phyloP scores from a whole-genome alignment of 2,329 filamentous ascomycete species.

The Aspergillus costaricaensis region DNA sequence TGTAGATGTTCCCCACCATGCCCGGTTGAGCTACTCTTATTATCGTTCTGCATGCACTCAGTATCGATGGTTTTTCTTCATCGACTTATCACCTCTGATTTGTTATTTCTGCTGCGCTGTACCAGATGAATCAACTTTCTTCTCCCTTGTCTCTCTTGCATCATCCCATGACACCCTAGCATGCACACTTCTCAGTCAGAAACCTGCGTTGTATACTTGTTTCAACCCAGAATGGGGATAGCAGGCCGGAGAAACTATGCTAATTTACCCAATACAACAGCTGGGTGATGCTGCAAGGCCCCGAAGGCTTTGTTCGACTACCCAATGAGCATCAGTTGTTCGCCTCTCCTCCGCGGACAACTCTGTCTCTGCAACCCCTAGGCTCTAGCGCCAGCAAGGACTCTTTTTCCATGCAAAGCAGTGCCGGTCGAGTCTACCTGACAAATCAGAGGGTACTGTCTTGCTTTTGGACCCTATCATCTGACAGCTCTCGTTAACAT shows the following conservation, averaged over 20 bases:
- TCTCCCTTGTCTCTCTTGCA: neutral
- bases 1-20: conserved; percentile 22
- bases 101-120: neutral
- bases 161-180: neutral
- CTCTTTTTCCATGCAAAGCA: conserved; percentile 70
- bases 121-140: neutral
- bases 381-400: conserved; percentile 65
- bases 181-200: neutral
- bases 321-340: conserved; percentile 81
- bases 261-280: conserved; percentile 43
- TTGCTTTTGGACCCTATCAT: conserved; percentile 8
- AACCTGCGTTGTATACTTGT: neutral
- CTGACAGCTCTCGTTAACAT: conserved; percentile 12
- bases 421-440: conserved; percentile 73
- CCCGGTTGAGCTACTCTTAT: conserved; percentile 1
- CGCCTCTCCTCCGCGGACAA: conserved; percentile 76
- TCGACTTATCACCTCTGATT: too few species aligned
- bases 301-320: conserved; percentile 74
- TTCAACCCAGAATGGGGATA: neutral
- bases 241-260: neutral
- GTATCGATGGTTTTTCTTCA: neutral
- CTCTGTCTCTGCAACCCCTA: conserved; percentile 71
- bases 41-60: neutral
- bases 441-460: conserved; percentile 77
- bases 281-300: conserved; percentile 89